Conservation (phyloP, 2,329 filamentous ascomycete species). For the Colletotrichum scovillei region DNA sequence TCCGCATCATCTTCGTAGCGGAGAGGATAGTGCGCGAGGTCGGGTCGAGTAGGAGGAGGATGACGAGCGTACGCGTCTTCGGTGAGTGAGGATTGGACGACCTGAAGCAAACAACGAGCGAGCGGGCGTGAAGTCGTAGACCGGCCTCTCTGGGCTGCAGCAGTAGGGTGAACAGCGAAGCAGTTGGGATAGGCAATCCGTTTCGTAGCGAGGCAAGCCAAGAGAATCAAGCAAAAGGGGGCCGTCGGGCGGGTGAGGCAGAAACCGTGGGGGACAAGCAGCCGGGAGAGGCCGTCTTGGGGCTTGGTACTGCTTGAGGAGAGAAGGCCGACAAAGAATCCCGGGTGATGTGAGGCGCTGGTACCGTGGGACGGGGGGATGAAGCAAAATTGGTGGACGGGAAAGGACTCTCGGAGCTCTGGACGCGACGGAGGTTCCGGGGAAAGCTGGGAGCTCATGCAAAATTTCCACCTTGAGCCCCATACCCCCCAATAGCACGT, state of each 20-base stretch:
- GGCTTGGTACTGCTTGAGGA: not conserved
- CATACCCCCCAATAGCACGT: conserved; percentile 23
- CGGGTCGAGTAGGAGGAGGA: not conserved
- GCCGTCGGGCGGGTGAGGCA: conserved; percentile 13
- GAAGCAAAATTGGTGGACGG: not conserved
- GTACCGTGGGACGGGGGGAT: conserved; percentile 5
- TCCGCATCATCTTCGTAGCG: conserved; percentile 49
- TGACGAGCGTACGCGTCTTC: not conserved
- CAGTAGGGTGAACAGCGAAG: conserved; percentile 15
- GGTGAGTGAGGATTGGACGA: conserved; percentile 13
- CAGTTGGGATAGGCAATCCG: not conserved
- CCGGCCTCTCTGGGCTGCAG: conserved; percentile 8
- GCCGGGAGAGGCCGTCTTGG: conserved; percentile 23
- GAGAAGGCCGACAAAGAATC: not conserved
- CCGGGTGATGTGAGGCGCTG: conserved; percentile 13
- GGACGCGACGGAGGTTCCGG: conserved; percentile 24
- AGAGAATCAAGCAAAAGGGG: conserved; percentile 29
- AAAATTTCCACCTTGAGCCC: conserved; percentile 33
- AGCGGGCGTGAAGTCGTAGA: conserved; percentile 11
- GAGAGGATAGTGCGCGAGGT: not conserved
- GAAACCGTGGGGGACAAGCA: conserved; percentile 7
- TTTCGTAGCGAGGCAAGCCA: conserved; percentile 21
- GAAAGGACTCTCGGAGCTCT: conserved; percentile 1
- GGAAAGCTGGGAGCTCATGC: conserved; percentile 32
- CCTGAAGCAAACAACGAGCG: not conserved